Base-by-base conservation (phyloP, 495 filamentous ascomycete species). In the Neurospora tetrasperma region DNA sequence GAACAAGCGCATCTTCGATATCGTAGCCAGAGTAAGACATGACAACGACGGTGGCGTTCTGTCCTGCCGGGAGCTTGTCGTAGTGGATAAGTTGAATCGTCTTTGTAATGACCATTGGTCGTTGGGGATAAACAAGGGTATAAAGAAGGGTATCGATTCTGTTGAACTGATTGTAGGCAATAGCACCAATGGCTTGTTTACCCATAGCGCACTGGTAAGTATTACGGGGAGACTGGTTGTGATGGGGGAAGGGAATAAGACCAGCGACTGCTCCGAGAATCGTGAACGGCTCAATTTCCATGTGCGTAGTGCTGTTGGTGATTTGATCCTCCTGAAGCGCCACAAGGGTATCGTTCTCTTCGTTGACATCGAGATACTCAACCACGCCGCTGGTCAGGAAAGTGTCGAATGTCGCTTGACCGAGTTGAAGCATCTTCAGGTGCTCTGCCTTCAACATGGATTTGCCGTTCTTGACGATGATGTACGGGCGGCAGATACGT, bases 151-250 rank as follows among this genome's bases (percentile, higher is more conserved):
- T 97, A 78, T 99, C 96, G 79, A 99, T 96, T 31, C 96, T 90
- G 73, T 92, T 89, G 84, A 97, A 97, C 80, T 98, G 96, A 78
- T 99, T 99, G 74, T 96, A 94, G 14, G 95, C 94, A 79, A 98
- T 97, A 23, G 95, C 93, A 69, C 96, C 96, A 80, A 99, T 98
- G 20, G 96, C 96, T 92, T 99, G 96, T 83, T 99, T 99, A 86
- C 96, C 96, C 96, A 99, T 99, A 82, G 96, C 96, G 81, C 96
- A 98, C 84, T 99, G 96, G 79, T 99, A 99, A 9, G 96, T 99
- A 80, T 99, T 99, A 84, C 96, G 90, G 10, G 96, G 96, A 5
- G 96, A 99, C 81, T 99, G 96, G 81, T 99, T 99, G 85, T 99
- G 96, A 83, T 99, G 96, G 12, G 96, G 96, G 78, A 98, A 99